Conservation (phyloP, 768 basidiomycete species). For the Leccinum subtestaceum region DNA sequence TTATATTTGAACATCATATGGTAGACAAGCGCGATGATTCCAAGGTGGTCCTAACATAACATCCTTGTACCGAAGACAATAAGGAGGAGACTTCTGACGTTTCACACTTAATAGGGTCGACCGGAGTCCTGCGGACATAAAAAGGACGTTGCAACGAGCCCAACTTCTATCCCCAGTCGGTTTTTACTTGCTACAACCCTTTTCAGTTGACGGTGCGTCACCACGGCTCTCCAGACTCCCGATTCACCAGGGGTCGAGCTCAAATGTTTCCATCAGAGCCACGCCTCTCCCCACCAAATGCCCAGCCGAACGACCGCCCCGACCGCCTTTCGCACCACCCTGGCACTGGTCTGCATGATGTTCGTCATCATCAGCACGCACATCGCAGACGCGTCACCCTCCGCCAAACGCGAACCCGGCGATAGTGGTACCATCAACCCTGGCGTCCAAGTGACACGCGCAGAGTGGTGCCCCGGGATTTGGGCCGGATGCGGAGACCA, state of each 20-base stretch:
- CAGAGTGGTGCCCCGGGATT: slow-evolving; percentile 10
- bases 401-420: background rate
- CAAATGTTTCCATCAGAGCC: background rate
- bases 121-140: background rate
- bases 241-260: background rate
- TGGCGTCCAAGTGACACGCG: background rate
- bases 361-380: background rate
- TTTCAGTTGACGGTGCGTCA: background rate
- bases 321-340: background rate
- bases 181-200: background rate
- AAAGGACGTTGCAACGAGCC: background rate
- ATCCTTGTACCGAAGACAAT: background rate
- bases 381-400: background rate
- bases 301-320: background rate
- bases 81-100: background rate
- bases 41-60: no score
- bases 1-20: no score
- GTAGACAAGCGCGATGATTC: background rate
- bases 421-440: background rate
- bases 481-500: slow-evolving; percentile 14
- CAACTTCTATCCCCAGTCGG: background rate
- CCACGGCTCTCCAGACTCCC: background rate
- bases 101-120: no score
- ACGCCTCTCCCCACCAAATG: background rate
- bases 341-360: background rate